Evolutionary conservation across 768 basidiomycete species (phyloP), one percentile per base, ranked within the genome.

Genomic region (Macrolepiota dolichaula): DNA sequence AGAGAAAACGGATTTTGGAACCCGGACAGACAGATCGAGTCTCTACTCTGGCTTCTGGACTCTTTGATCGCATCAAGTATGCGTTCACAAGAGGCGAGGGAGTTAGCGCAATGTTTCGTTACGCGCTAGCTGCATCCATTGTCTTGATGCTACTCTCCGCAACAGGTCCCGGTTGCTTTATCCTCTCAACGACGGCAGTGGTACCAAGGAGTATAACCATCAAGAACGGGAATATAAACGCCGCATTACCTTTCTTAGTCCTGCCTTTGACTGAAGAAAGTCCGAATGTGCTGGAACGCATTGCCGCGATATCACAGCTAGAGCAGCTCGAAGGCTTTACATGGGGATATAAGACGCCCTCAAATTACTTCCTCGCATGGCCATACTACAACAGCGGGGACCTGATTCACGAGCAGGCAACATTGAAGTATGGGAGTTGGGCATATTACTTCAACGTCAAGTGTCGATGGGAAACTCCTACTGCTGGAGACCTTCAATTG

Each of bases 121-220:
- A 57, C 11, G 46, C 46, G 15, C 46, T 57, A n/a, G 55, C 29
- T 35, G 40, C 55, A 12, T 57, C 55, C n/a, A 32, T 47, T 22
- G 32, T 57, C 35, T 25, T 57, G 42, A 57, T 57, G 55, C 11
- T 57, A 29, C 55, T 57, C 32, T 27, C 55, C 49, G 42, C 55
- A 12, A 49, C 55, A 17, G 55, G 55, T 47, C 42, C 55, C 15
- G 55, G 35, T 6, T 57, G 55, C 12, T 57, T 57, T 36, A 47
- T 44, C 29, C 55, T 57, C 40, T 57, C 55, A 15, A 57, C 46
- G 10, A 19, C 44, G 44, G 55, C 55, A 17, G 32, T 57, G 15
- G 27, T 47, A 47, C 27, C 27, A 4, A 37, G 35, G 27, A 17
- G 17, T 32, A 10, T 47, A 17, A 27, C 13, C 17, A 44, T 57